phyloP scores from a whole-genome alignment of 139 green algal genomes.

The Chlorella sp. region DNA sequence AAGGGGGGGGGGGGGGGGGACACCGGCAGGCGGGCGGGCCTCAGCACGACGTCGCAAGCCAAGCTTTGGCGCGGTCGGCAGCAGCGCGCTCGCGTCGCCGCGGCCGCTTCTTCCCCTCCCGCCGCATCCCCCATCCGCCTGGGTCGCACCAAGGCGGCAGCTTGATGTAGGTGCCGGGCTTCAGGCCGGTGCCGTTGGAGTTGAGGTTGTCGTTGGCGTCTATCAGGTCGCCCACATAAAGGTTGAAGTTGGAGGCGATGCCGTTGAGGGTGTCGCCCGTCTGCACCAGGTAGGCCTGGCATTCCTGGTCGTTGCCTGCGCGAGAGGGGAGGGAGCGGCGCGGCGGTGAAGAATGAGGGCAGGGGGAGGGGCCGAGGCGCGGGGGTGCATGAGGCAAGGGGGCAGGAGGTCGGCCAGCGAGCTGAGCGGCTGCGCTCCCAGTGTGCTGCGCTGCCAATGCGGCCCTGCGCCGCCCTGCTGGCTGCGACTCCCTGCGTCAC shows the following conservation, averaged over 20 bases:
- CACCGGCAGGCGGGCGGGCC: background rate
- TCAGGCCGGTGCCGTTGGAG: background rate
- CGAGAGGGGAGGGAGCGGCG: background rate
- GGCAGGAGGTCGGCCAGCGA: background rate
- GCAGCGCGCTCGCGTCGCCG: constrained; percentile 8
- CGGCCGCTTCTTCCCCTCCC: constrained; percentile 2
- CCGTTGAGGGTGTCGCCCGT: constrained; percentile 30
- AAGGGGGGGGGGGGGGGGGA: background rate
- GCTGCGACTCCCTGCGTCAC: background rate
- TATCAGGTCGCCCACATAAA: constrained; percentile 13
- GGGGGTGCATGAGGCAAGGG: background rate
- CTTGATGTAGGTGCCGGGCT: constrained; percentile 15
- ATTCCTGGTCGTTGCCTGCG: constrained; percentile 22
- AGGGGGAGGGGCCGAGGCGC: too few species aligned
- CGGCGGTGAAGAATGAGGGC: background rate
- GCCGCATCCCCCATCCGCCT: background rate
- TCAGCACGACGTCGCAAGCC: background rate
- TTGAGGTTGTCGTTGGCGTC: constrained; percentile 13
- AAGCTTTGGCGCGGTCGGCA: constrained; percentile 5
- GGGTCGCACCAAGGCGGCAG: constrained; percentile 1
- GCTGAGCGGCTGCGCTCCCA: background rate
- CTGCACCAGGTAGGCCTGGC: constrained; percentile 39
- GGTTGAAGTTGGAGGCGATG: constrained; percentile 23
- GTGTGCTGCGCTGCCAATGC: background rate
- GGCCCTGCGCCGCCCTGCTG: background rate